Evolutionary conservation across 257 asterid species (phyloP).

Genomic region (Pogostemon cablin): DNA sequence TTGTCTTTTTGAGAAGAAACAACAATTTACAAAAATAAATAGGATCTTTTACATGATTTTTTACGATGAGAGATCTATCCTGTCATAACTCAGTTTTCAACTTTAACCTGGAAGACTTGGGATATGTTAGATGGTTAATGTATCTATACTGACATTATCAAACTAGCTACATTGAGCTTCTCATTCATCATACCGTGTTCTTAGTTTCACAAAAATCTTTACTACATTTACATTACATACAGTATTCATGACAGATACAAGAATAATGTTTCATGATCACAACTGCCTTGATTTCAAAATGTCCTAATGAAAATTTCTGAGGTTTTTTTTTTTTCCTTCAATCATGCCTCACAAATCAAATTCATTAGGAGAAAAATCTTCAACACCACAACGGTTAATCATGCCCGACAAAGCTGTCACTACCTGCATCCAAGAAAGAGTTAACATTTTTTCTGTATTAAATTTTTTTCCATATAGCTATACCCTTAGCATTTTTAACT

Average conservation of each 20-base stretch:
- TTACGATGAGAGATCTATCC: too few relatives aligned
- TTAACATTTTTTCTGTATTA: not conserved
- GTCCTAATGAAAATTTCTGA: not conserved
- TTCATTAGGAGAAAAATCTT: slow-evolving; percentile 56
- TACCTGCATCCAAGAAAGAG: slow-evolving; percentile 41
- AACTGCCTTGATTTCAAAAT: not conserved
- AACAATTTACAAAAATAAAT: too few relatives aligned
- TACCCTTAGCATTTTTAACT: not conserved
- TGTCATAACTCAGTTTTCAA: too few relatives aligned
- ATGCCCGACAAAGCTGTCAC: slow-evolving; percentile 42
- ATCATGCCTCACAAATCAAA: slow-evolving; percentile 31
- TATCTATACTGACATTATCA: too few relatives aligned
- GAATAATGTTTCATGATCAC: not conserved
- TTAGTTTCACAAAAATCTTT: too few relatives aligned
- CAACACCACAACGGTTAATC: slow-evolving; percentile 37
- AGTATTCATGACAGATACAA: not conserved
- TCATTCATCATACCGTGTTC: too few relatives aligned
- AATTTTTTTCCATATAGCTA: not conserved
- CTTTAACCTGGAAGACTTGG: too few relatives aligned
- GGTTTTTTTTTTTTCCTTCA: not conserved
- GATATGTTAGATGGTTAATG: too few relatives aligned
- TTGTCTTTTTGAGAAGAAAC: too few relatives aligned
- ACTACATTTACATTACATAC: too few relatives aligned
- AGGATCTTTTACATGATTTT: too few relatives aligned
- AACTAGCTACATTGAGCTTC: too few relatives aligned